These are phyloP conservation scores for Plectosphaerella cucumerina DNA, from an alignment of 2,329 filamentous ascomycete genomes.

Conservation along the genomic window DNA sequence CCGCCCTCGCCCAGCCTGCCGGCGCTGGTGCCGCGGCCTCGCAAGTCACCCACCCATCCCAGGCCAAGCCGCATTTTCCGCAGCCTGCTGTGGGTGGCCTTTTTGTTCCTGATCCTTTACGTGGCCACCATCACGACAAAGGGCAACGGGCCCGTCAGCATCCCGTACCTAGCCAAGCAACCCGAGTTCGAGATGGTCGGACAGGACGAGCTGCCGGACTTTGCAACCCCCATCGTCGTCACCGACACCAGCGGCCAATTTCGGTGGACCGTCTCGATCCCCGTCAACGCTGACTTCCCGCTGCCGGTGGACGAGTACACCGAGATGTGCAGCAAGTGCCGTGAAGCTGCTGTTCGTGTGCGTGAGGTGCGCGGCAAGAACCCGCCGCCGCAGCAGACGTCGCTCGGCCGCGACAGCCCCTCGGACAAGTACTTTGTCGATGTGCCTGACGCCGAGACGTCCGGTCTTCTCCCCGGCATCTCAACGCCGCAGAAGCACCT, in stretches of 20 bases:
- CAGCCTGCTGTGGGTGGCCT: slow-evolving; percentile 48
- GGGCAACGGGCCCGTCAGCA: slow-evolving; percentile 25
- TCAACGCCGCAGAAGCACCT: slow-evolving; percentile 14
- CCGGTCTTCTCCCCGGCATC: slow-evolving; percentile 52
- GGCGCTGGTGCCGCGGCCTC: slow-evolving; percentile 60
- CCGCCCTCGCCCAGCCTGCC: slow-evolving; percentile 69
- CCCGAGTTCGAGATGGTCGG: slow-evolving; percentile 64
- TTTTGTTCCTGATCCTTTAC: slow-evolving; percentile 48
- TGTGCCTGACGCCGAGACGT: slow-evolving; percentile 64
- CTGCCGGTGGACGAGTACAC: slow-evolving; percentile 61
- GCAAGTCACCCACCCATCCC: slow-evolving; percentile 54
- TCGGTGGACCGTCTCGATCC: slow-evolving; percentile 81
- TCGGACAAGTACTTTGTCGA: slow-evolving; percentile 70
- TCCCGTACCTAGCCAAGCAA: slow-evolving; percentile 28
- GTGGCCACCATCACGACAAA: slow-evolving; percentile 30
- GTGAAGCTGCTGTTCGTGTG: slow-evolving; percentile 58
- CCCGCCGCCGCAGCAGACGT: slow-evolving; percentile 35
- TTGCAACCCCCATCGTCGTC: slow-evolving; percentile 69
- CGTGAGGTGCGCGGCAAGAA: slow-evolving; percentile 42
- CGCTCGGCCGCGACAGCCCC: slow-evolving; percentile 51
- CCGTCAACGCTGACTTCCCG: slow-evolving; percentile 62
- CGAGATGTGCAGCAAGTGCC: slow-evolving; percentile 64
- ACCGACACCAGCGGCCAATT: slow-evolving; percentile 59
- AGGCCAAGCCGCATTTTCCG: slow-evolving; percentile 56
- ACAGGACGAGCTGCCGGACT: slow-evolving; percentile 61